Evolutionary conservation across 257 asterid genomes (phyloP).

Genomic region (Marsdenia floribunda): DNA sequence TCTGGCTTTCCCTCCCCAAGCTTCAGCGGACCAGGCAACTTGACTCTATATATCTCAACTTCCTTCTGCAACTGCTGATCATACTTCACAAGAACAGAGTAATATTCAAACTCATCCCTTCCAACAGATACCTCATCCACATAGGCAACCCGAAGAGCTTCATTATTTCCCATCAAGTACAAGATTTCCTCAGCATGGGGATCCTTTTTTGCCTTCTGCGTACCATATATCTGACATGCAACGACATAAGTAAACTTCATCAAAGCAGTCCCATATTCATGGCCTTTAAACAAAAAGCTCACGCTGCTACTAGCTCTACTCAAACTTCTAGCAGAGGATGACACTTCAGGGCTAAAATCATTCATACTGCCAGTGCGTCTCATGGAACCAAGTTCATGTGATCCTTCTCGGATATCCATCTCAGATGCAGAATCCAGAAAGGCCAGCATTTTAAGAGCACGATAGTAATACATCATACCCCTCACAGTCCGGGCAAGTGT

Average conservation of each 20-base stretch:
- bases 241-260: constrained; percentile 95
- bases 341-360: constrained; percentile 39
- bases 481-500: constrained; percentile 95
- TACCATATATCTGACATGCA: constrained; percentile 97
- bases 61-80: constrained; percentile 70
- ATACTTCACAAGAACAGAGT: constrained; percentile 90
- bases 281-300: constrained; percentile 72
- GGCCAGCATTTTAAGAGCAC: constrained; percentile 97
- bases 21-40: constrained; percentile 94
- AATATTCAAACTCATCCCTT: constrained; percentile 77
- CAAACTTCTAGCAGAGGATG: constrained; percentile 65
- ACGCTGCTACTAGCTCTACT: constrained; percentile 80
- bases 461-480: constrained; percentile 99
- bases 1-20: constrained; percentile 99
- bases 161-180: constrained; percentile 78
- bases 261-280: constrained; percentile 89
- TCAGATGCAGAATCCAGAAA: constrained; percentile 98
- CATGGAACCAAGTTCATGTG: constrained; percentile 66
- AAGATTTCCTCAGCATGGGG: constrained; percentile 93
- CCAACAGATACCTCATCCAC: constrained; percentile 95
- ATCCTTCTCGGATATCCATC: constrained; percentile 93
- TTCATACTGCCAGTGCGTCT: constrained; percentile 43
- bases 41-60: constrained; percentile 96
- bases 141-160: constrained; percentile 98
- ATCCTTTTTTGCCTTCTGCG: constrained; percentile 95